Percentiles rank a stretch among this genome's conserved stretches.
phyloP scores from a whole-genome alignment of 2,329 filamentous ascomycete genomes.

The Ascochyta viciae-villosae region DNA sequence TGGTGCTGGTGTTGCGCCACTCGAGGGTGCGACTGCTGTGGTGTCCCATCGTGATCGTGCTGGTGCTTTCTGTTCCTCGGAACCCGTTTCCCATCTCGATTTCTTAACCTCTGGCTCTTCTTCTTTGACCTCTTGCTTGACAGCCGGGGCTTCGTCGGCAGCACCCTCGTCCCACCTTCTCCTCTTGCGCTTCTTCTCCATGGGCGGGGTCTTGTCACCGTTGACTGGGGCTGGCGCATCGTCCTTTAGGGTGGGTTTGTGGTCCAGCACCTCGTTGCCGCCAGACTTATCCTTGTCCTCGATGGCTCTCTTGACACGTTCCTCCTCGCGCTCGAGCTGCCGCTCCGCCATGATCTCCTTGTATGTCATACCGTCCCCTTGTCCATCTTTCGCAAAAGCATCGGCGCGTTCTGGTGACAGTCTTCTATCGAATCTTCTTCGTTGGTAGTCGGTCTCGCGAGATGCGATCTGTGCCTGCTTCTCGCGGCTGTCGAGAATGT shows the following conservation, averaged over 20 bases:
- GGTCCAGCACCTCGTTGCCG: conserved; percentile 67
- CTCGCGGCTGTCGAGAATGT: conserved; percentile 84
- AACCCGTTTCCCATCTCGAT: conserved; percentile 81
- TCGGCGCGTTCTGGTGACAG: conserved; percentile 87
- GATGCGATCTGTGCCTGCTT: conserved; percentile 90
- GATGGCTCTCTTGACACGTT: conserved; percentile 80
- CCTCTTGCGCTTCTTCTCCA: conserved; percentile 70
- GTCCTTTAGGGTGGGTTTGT: conserved; percentile 76
- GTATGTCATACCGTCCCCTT: conserved; percentile 80
- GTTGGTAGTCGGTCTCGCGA: conserved; percentile 97
- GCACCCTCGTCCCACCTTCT: conserved; percentile 89
- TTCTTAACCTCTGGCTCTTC: conserved; percentile 46
- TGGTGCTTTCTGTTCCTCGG: conserved; percentile 35
- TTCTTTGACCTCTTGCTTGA: conserved; percentile 28
- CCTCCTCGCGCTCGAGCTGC: conserved; percentile 92
- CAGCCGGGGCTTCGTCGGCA: conserved; percentile 47
- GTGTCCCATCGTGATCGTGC: conserved; percentile 48
- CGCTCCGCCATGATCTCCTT: conserved; percentile 88
- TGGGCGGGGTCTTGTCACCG: conserved; percentile 72
- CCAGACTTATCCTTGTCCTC: conserved; percentile 73
- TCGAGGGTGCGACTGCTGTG: conserved; percentile 34
- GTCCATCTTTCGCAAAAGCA: conserved; percentile 78
- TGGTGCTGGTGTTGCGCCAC: conserved; percentile 33
- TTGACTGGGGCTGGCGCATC: conserved; percentile 73
- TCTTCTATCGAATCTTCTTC: conserved; percentile 84